Evolutionary conservation across 306 rosid genomes (phyloP).

Genomic region (Castanospermum australe): DNA sequence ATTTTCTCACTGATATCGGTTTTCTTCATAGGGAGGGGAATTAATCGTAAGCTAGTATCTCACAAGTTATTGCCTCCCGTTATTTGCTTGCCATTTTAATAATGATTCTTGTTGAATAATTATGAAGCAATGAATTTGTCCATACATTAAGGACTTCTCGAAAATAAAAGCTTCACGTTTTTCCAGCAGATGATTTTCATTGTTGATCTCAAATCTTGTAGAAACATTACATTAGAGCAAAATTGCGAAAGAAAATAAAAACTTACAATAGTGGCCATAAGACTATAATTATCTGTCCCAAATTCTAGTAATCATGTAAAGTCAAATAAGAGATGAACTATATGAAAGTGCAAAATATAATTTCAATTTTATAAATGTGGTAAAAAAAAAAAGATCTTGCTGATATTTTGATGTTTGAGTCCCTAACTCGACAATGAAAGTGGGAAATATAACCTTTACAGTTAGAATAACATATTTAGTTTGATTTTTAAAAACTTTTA

Average conservation of each 20-base stretch:
- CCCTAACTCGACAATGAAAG: too few species aligned
- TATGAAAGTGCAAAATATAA: too few species aligned
- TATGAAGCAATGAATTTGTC: not conserved
- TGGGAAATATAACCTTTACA: too few species aligned
- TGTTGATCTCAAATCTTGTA: not conserved
- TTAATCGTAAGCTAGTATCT: not conserved
- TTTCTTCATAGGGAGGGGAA: not conserved
- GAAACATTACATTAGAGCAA: not conserved
- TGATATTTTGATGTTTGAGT: too few species aligned
- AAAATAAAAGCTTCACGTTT: not conserved
- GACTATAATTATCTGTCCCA: too few species aligned
- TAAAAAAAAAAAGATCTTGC: too few species aligned
- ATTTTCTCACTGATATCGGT: not conserved
- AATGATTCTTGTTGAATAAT: not conserved
- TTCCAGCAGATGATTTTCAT: not conserved
- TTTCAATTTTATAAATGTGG: too few species aligned
- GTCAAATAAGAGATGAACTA: too few species aligned
- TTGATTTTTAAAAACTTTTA: too few species aligned
- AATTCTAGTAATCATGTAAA: too few species aligned
- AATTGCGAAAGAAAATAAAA: not conserved
- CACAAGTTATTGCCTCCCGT: not conserved
- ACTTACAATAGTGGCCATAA: too few species aligned
- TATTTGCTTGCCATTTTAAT: not conserved
- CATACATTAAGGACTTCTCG: not conserved
- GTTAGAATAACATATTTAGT: too few species aligned